Evolutionary conservation across 768 basidiomycete species (phyloP).

Genomic region (Russula dissimulans): DNA sequence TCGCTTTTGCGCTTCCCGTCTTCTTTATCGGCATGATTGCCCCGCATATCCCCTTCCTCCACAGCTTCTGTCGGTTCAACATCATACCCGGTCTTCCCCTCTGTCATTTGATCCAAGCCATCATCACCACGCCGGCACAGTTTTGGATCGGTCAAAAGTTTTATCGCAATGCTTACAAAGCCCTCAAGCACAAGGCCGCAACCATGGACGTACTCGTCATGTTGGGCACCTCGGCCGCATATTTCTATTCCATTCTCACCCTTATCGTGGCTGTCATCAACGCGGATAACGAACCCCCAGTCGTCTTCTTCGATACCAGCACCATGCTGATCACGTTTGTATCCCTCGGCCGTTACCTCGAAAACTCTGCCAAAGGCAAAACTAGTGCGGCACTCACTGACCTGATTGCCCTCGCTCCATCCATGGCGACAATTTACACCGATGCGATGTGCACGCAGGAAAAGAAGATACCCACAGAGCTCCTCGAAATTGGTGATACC

Average conservation of each 20-base stretch:
- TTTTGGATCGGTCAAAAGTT: conserved; percentile 86
- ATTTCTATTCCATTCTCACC: conserved; percentile 73
- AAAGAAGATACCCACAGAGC: conserved; percentile 87
- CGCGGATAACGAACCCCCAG: conserved; percentile 59
- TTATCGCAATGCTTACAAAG: conserved; percentile 84
- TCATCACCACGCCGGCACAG: conserved; percentile 85
- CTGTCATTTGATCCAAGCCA: conserved; percentile 66
- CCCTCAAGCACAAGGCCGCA: conserved; percentile 77
- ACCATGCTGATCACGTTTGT: conserved; percentile 99
- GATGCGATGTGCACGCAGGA: conserved; percentile 77
- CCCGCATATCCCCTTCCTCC: conserved; percentile 55
- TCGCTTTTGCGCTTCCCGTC: conserved; percentile 82
- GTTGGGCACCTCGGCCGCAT: conserved; percentile 90
- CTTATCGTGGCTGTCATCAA: conserved; percentile 61
- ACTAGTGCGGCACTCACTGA: conserved; percentile 95
- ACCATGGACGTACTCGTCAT: conserved; percentile 99
- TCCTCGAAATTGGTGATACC: conserved; percentile 88
- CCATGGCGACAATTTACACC: conserved; percentile 93
- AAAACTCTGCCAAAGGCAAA: conserved; percentile 95
- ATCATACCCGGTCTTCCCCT: conserved; percentile 66
- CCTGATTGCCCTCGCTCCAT: conserved; percentile 89
- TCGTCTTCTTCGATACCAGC: conserved; percentile 96
- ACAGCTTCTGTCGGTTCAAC: conserved; percentile 38
- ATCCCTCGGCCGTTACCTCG: conserved; percentile 88
- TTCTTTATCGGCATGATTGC: conserved; percentile 88